Evolutionary conservation across 768 basidiomycete genomes (phyloP), one percentile per base, ranked within the genome.

Genomic region (Suillus bovinus): DNA sequence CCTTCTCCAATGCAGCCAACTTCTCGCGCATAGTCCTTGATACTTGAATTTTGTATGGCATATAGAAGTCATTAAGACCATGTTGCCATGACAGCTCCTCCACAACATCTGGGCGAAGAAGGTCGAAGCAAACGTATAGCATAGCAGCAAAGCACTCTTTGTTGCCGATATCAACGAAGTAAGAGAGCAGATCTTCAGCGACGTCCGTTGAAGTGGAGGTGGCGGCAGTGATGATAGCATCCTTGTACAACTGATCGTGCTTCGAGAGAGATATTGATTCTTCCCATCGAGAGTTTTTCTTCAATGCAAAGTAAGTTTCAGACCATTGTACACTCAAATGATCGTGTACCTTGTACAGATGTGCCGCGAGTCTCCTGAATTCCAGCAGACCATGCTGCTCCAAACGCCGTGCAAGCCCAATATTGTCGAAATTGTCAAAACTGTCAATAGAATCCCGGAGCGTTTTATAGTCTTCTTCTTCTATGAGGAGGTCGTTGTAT

Each of bases 381-480:
- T 99, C 97, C 22, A 99, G 82, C 22, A 99, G 83, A 60, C 91
- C 91, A 70, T 98, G 96, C 67, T 84, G 86, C 77, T 97, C 94
- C 61, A 99, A 77, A 56, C 91, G 86, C 69, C 85, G 84, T 1
- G 96, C 96, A 36, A 99, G 86, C 34, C 79, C 83, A 63, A 94
- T 87, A 68, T 92, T 94, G 77, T 99, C 93, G 80, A 97, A 99
- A 77, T 97, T 98, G 77, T 98, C 95, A 71, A 97, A 96, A 74
- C 95, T 95, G 78, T 99, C 96, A 58, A 99, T 96, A 11, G 94
- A 96, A 75, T 97, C 97, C 10, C 96, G 91, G 9, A 99, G 85
- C 0, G 96, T 98, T 76, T 96, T 94, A 81, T 96, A 94, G 73
- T 99, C 96, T 77, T 99, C 97, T 75, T 99, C 97, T 75, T 99